Evolutionary conservation across 2,329 filamentous ascomycete genomes (phyloP).

Genomic region (Didymella exigua): DNA sequence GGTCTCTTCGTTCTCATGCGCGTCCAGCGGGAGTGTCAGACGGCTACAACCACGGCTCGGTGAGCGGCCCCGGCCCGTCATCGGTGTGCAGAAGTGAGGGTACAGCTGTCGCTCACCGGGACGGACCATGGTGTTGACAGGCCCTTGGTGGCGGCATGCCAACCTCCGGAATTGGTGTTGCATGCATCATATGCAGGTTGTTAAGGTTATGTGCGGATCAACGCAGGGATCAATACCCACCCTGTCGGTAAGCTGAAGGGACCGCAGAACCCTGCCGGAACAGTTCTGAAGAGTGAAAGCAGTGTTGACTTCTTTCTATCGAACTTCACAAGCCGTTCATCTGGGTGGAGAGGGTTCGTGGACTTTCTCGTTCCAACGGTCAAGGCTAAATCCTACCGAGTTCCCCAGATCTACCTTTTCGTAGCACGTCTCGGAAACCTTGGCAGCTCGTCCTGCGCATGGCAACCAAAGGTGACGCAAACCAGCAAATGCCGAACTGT

Average conservation of each 20-base stretch:
- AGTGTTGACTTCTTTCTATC: background rate
- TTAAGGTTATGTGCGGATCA: slow-evolving; percentile 9
- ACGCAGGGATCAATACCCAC: background rate
- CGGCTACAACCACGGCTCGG: slow-evolving; percentile 16
- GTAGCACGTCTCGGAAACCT: background rate
- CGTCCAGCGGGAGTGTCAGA: slow-evolving; percentile 19
- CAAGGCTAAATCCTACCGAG: background rate
- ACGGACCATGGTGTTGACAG: slow-evolving; percentile 4
- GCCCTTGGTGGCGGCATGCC: slow-evolving; percentile 2
- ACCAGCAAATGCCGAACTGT: slow-evolving; percentile 10
- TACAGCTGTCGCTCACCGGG: background rate
- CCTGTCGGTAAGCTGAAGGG: background rate
- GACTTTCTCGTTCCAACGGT: background rate
- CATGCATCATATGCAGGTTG: slow-evolving; percentile 13
- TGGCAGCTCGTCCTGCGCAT: slow-evolving; percentile 2
- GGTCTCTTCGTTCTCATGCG: slow-evolving; percentile 2
- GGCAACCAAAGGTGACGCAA: background rate
- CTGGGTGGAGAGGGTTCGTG: background rate
- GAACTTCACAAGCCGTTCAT: background rate
- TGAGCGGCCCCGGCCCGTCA: slow-evolving; percentile 27
- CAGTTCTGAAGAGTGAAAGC: background rate
- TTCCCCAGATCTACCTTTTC: background rate
- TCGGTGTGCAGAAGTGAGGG: slow-evolving; percentile 15
- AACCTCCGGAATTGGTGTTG: slow-evolving; percentile 12
- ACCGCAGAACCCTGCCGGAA: background rate